Evolutionary conservation across 2,329 filamentous ascomycete species (phyloP).

Genomic region (Trichoderma atroviride): DNA sequence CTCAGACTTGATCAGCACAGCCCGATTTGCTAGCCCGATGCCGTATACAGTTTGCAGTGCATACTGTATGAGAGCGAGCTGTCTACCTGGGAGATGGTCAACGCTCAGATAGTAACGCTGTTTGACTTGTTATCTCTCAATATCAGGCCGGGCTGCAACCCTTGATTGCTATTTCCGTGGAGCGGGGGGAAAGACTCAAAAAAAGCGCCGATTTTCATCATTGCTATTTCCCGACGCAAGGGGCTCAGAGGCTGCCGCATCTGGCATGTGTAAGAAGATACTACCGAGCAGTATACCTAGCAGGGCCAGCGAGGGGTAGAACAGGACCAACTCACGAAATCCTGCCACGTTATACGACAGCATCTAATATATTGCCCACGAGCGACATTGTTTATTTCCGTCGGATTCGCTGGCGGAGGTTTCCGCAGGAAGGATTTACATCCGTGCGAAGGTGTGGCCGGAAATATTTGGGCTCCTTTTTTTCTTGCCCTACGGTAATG

Average conservation of each 20-base stretch:
- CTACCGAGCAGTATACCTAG: background rate
- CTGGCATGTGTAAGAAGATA: background rate
- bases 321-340: background rate
- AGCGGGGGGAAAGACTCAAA: background rate
- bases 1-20: background rate
- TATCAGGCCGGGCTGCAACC: too few relatives aligned
- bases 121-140: background rate
- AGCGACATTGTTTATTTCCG: background rate
- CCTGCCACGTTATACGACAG: background rate
- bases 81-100: background rate
- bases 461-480: background rate
- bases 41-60: background rate
- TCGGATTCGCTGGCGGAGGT: background rate
- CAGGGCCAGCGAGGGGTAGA: background rate
- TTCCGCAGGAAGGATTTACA: background rate
- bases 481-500: background rate
- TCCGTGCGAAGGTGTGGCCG: background rate
- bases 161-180: too few relatives aligned
- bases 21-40: background rate
- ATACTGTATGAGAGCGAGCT: background rate
- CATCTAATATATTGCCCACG: background rate
- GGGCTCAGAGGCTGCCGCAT: background rate
- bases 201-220: background rate
- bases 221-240: constrained; percentile 13
- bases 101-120: background rate